Evolutionary conservation across 2,329 filamentous ascomycete genomes (phyloP), one percentile per base, ranked within the genome.

Genomic region (Cordyceps fumosorosea): DNA sequence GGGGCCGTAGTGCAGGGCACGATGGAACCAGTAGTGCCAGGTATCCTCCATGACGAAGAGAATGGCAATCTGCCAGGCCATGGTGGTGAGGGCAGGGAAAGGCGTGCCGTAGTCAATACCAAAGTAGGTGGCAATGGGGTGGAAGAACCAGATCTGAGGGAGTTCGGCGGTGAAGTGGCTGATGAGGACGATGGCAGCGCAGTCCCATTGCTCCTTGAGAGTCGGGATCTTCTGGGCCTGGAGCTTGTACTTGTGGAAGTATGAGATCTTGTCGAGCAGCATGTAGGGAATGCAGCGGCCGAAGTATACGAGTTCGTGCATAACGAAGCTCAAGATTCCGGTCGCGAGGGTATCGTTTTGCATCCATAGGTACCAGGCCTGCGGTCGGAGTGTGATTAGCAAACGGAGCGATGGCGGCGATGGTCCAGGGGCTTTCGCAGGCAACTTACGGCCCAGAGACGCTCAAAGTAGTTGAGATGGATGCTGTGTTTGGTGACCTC

Each of bases 1-100:
- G 45, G 92, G 91, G 24, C 91, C 93, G 81, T 91, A 96, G 82
- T 99, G 95, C 78, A 99, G 86, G 50, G 84, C 85, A 69, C 95
- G 91, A 80, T 99, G 95, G 68, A 86, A 87, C 88, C 93, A 98
- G 83, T 99, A 99, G 78, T 99, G 95, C 95, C 95, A 99, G 67
- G 93, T 81, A 77, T 99, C 95, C 77, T 99, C 95, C 71, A 97
- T 78, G 63, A 98, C 84, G 78, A 99, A 99, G 83, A 98, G 96
- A 73, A 98, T 82, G 64, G 88, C 84, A 68, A 99, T 93, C 71
- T 99, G 95, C 74, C 90, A 86, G 66, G 89, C 89, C 83, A 99
- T 98, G 71, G 88, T 97, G 78, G 84, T 89, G 67, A 88, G 70
- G 14, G 89, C 81, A 40, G 95, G 95, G 81, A 99, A 99, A 11